These are phyloP conservation scores for Claviceps sorghi DNA, from an alignment of 2,329 filamentous ascomycete species.

Conservation along the genomic window DNA sequence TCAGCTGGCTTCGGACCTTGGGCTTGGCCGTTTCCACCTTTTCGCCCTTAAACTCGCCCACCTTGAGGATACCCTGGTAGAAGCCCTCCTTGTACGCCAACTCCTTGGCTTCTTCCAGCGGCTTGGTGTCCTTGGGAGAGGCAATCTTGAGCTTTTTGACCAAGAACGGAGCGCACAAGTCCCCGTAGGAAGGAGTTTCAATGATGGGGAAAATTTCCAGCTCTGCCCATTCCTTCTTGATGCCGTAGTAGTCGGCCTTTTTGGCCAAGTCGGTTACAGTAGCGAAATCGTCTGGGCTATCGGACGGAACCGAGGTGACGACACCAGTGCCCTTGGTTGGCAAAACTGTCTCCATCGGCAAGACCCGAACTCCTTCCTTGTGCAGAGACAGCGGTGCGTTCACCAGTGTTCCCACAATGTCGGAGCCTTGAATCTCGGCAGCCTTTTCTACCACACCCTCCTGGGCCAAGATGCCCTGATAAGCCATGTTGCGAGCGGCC, in stretches of 20 bases:
- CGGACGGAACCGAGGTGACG: conserved; percentile 87
- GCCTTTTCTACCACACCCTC: conserved; percentile 65
- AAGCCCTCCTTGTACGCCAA: conserved; percentile 94
- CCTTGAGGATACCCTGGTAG: conserved; percentile 83
- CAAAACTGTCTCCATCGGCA: conserved; percentile 91
- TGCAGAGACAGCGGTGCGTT: conserved; percentile 80
- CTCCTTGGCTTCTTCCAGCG: conserved; percentile 88
- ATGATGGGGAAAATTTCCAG: conserved; percentile 82
- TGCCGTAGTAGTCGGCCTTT: conserved; percentile 92
- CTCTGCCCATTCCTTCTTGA: conserved; percentile 93
- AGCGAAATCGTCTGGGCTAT: conserved; percentile 86
- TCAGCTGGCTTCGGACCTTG: conserved; percentile 64
- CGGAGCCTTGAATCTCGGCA: conserved; percentile 59
- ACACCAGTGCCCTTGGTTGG: conserved; percentile 92
- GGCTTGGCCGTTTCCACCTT: conserved; percentile 77
- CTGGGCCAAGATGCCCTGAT: conserved; percentile 70
- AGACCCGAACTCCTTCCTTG: conserved; percentile 66
- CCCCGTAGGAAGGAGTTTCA: conserved; percentile 72
- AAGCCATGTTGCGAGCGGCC: conserved; percentile 90
- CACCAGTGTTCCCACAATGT: conserved; percentile 76
- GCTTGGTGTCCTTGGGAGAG: conserved; percentile 82
- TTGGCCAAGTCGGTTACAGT: conserved; percentile 78
- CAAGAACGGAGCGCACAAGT: conserved; percentile 67
- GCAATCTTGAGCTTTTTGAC: conserved; percentile 92
- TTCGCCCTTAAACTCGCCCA: conserved; percentile 78